Percentiles rank a stretch among this genome's conserved stretches.
phyloP scores from a whole-genome alignment of 2,329 filamentous ascomycete genomes.

The Trichophyton rubrum region DNA sequence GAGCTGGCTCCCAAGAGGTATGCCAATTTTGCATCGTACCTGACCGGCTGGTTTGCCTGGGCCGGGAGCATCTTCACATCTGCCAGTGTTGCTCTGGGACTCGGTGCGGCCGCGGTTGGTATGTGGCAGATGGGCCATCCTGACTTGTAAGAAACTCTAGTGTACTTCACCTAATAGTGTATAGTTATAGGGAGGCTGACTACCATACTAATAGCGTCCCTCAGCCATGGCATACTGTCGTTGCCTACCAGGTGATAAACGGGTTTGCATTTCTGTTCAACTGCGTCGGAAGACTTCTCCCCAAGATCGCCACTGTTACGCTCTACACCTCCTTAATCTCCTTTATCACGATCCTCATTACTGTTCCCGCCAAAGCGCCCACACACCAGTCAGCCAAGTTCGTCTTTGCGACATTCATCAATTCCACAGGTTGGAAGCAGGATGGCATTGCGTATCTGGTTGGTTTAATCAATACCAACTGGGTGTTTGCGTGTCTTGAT shows the following conservation, averaged over 20 bases:
- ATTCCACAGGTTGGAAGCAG: constrained; percentile 38
- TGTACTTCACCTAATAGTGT: too few relatives aligned
- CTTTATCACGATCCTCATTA: constrained; percentile 38
- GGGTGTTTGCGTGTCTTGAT: constrained; percentile 40
- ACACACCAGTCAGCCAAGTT: constrained; percentile 36
- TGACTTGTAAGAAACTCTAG: constrained; percentile 33
- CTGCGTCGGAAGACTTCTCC: constrained; percentile 29
- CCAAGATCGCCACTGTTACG: constrained; percentile 31
- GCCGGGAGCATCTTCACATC: constrained; percentile 43
- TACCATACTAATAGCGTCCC: constrained; percentile 17
- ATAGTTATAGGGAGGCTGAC: too few relatives aligned
- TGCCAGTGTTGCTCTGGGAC: constrained; percentile 40
- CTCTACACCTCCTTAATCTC: constrained; percentile 38
- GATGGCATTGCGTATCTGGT: constrained; percentile 41
- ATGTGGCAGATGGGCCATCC: constrained; percentile 43
- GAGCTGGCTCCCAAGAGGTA: constrained; percentile 37
- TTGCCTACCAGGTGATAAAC: constrained; percentile 38
- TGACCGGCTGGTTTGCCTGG: constrained; percentile 42
- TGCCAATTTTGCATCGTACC: constrained; percentile 35
- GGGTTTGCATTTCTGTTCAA: constrained; percentile 40
- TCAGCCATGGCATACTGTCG: constrained; percentile 27
- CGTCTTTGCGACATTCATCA: constrained; percentile 42
- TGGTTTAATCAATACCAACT: constrained; percentile 41
- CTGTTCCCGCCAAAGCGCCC: constrained; percentile 34
- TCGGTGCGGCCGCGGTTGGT: constrained; percentile 38